Evolutionary conservation across 352 stramenopile species (phyloP), one percentile per base, ranked within the genome.

Genomic region (Pythium sukuiense): DNA sequence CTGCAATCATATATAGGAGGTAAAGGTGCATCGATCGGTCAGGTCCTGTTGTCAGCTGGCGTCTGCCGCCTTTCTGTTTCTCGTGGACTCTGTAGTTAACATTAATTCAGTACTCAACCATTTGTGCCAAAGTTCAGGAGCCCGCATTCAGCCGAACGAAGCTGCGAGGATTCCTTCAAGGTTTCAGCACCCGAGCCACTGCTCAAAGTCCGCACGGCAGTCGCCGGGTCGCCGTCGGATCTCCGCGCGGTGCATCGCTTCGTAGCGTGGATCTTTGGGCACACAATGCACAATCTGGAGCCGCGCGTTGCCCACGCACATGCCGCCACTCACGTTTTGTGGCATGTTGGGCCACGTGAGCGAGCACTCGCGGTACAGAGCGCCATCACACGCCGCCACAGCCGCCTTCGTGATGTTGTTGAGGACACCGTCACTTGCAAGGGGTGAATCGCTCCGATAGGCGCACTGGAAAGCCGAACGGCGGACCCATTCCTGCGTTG

Each of bases 241-340:
- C 33, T 71, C 56, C 1, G n/a, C 52, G 4, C 58, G 57, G 6
- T 58, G 57, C 50, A 65, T 16, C 16, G 57, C 29, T 43, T 62
- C 39, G 24, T 55, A 66, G 2, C 56, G 52, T 12, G 33, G 8
- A 52, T 65, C 50, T 48, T 66, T 67, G 20, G 59, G 41, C 32
- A 29, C 43, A 59, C 65, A 71, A 48, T 67, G 59, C 59, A 63
- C 45, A 29, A 71, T 53, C 54, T 67, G 43, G 2, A 64, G 65
- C 0, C 54, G 43, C 16, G 9, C 41, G 14, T 37, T 24, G 12
- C 64, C 64, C 11, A 70, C 39, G 16, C 63, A 70, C 58, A 70
- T 62, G 37, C 64, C 56, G 24, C 37, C 24, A 13, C 30, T 55
- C 1, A 37, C n/a, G 24, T 62, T 62, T 3, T 8, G 26, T 1